Evolutionary conservation across 305 asterid species (phyloP).

Genomic region (Fraxinus latifolia): DNA sequence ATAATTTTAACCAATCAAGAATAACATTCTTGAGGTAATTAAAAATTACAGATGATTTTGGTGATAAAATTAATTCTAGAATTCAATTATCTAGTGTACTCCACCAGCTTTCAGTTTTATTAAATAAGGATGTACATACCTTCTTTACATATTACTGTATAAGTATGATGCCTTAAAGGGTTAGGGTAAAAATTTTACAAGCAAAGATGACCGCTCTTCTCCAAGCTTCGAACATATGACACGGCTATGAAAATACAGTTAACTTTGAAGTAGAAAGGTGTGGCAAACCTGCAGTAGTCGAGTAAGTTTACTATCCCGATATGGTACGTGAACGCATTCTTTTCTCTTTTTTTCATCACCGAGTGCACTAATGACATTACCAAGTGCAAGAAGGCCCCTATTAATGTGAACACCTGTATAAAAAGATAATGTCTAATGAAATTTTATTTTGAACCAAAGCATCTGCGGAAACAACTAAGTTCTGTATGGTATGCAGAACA

Average conservation of each 20-base stretch:
- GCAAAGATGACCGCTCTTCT: background rate
- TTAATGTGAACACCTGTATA: conserved; percentile 92
- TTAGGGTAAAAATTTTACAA: background rate
- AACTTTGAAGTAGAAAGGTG: conserved; percentile 6
- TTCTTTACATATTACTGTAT: background rate
- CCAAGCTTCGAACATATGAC: background rate
- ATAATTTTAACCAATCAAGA: conserved; percentile 2
- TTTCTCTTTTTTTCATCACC: conserved; percentile 97
- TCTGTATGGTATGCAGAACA: background rate
- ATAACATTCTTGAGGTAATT: background rate
- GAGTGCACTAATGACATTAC: conserved; percentile 96
- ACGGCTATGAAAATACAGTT: background rate
- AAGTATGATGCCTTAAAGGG: background rate
- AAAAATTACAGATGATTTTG: background rate
- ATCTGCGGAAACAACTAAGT: conserved; percentile 9
- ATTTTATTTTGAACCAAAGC: conserved; percentile 13
- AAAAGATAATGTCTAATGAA: conserved; percentile 17
- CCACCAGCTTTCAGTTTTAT: background rate
- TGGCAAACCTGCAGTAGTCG: conserved; percentile 85
- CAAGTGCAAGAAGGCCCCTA: conserved; percentile 97
- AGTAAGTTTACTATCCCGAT: conserved; percentile 99
- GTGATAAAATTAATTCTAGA: background rate
- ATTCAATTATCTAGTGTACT: background rate
- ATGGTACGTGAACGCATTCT: conserved; percentile 95
- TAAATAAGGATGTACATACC: background rate